Base-by-base conservation (phyloP, 495 filamentous ascomycete species). In the Astrothelium subdiscretum region DNA sequence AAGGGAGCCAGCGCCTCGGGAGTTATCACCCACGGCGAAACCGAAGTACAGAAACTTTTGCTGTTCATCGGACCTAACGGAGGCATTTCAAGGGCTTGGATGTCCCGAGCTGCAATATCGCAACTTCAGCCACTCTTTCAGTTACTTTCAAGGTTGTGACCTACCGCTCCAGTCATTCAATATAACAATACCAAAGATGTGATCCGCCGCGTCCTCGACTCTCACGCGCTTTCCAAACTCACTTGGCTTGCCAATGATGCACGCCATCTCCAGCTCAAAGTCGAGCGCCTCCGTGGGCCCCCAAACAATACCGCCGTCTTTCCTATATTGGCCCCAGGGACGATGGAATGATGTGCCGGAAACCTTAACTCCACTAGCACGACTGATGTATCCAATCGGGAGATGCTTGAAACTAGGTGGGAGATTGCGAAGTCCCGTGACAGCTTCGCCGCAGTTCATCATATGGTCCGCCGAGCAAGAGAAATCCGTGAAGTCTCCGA, bases 111-210 rank as follows among this genome's bases (percentile, higher is more conserved):
- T 66, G 83, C 24, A 2, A 15, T 3, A 4, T 12, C 24, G 1
- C 48, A 29, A 8, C 2, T 10, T 54, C 8, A 29, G 22, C 29
- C 0, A n/a, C 15, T 2, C 3, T 54, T 54, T 0, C 6, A 2
- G 2, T 24, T 6, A 26, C 15, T 54, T 11, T 10, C 0, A 29
- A 29, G 1, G 2, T 29, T 54, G 5, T 5, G 8, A 1, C 24
- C 11, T 54, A 54, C 48, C 48, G 24, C 48, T 89, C 91, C 91
- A 96, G 74, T 96, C 91, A 72, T 96, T 96, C 75, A 95, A 79
- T 27, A 96, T 77, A 2, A 95, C 90, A 44, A 89, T 80, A 10
- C 91, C 91, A 73, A 95, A 95, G 43, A 96, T 84, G 67, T 84
- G 78, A 42, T 91, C 82, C 59, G 86, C 85, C 0, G 91, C 90